Base-by-base conservation (phyloP, 2,329 filamentous ascomycete species). In the Rhinocladiella mackenziei region DNA sequence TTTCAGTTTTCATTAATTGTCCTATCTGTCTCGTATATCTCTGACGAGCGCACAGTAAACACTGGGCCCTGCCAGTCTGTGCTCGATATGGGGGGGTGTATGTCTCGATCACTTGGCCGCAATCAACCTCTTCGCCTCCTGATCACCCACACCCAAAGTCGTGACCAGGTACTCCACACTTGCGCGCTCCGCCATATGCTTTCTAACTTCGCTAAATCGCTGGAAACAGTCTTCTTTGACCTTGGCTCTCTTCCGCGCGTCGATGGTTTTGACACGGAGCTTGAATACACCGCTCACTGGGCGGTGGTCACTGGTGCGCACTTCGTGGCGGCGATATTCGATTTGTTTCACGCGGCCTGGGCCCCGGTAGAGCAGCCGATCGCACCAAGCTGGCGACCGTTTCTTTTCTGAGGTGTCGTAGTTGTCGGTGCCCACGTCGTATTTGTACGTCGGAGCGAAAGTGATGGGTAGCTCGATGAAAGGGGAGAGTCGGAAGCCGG, bases 401-500 rank as follows among this genome's bases (percentile, higher is more conserved):
- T 87, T 87, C 74, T 98, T 98, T 65, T 98, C 92, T 57, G 86
- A 91, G 0, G 86, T 84, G 62, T 98, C 92, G 64, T 97, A 98
- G 5, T 80, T 84, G 61, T 97, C 91, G 0, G 88, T 94, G 11
- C 89, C 89, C 0, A 97, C 88, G 57, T 98, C 92, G 64, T 98
- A 98, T 64, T 98, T 98, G 73, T 98, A 98, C 0, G 92, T 98
- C 1, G 92, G 92, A 5, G 88, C 83, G 62, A 98, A 98, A 0
- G 81, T 84, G 58, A 98, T 96, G 1, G 85, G 86, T 43, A 84
- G 75, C 66, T 98, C 92, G n/a, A 84, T 81, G 64, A 98, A 97
- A 0, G 87, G 84, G 14, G 89, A 82, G 4, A 98, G 76, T 19
- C 86, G 80, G 69, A 97, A 96, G 0, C 82, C 86, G 0, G 91